Evolutionary conservation across 1,284 basidiomycete genomes (phyloP).

Genomic region (Cerioporus squamosus): DNA sequence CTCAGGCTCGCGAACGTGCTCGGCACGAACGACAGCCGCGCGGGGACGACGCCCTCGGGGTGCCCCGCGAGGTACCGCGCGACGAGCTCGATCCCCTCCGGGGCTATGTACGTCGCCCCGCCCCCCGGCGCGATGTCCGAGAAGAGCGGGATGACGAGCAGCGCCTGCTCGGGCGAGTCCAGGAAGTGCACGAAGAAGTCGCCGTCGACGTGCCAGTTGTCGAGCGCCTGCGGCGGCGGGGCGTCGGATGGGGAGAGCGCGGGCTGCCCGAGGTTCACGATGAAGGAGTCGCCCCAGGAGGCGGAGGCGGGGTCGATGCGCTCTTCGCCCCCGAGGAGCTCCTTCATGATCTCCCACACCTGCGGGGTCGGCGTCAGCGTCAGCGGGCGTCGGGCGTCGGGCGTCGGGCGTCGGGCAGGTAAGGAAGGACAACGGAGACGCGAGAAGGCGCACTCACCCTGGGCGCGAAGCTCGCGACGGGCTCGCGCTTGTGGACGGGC

Average conservation of each 20-base stretch:
- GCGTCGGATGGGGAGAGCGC: constrained; percentile 41
- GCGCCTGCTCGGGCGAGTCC: constrained; percentile 64
- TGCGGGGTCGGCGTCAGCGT: constrained; percentile 21
- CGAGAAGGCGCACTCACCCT: constrained; percentile 40
- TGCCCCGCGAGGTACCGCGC: constrained; percentile 58
- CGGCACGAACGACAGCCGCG: constrained; percentile 49
- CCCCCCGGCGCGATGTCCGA: constrained; percentile 55
- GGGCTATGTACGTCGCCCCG: constrained; percentile 60
- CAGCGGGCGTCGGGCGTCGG: neutral
- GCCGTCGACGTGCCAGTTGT: constrained; percentile 69
- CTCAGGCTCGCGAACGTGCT: constrained; percentile 41
- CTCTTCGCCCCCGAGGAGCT: constrained; percentile 61
- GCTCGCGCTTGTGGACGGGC: constrained; percentile 52
- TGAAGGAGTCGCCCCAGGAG: constrained; percentile 62
- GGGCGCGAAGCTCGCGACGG: constrained; percentile 54
- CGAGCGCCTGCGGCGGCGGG: constrained; percentile 45
- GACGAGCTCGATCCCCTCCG: constrained; percentile 54
- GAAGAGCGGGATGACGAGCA: constrained; percentile 63
- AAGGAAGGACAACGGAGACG: too few relatives aligned
- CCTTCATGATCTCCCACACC: constrained; percentile 63
- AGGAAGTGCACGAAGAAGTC: constrained; percentile 70
- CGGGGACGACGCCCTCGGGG: constrained; percentile 58
- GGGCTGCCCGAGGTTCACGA: constrained; percentile 58
- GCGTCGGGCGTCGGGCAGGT: neutral
- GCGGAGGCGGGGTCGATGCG: constrained; percentile 52